Evolutionary conservation across 2,329 filamentous ascomycete genomes (phyloP).

Genomic region (Aspergillus sp.): DNA sequence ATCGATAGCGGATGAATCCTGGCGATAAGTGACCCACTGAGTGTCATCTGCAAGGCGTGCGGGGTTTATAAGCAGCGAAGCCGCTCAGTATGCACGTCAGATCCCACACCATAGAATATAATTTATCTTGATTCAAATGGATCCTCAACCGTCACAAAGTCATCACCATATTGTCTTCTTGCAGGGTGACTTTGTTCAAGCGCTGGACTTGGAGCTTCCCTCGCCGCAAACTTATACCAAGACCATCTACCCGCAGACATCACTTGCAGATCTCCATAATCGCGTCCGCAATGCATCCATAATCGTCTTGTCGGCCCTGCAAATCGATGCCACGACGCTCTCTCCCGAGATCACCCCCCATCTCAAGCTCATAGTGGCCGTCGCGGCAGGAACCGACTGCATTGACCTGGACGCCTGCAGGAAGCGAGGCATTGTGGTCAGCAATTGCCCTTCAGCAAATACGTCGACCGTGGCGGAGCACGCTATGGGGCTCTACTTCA

Average conservation of each 20-base stretch:
- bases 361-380: constrained; percentile 44
- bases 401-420: constrained; percentile 46
- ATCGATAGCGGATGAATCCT: too few species aligned
- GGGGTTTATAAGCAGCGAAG: neutral
- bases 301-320: constrained; percentile 38
- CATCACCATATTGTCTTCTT: constrained; percentile 49
- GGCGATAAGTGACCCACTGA: neutral
- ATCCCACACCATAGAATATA: neutral
- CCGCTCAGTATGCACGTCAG: neutral
- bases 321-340: constrained; percentile 33
- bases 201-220: constrained; percentile 41
- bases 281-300: constrained; percentile 49
- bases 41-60: constrained; percentile 4
- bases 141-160: constrained; percentile 20
- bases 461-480: constrained; percentile 50
- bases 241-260: constrained; percentile 33
- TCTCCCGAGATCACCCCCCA: constrained; percentile 43
- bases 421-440: constrained; percentile 44
- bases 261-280: constrained; percentile 34
- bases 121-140: neutral
- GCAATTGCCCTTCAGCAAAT: constrained; percentile 48
- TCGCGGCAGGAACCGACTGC: constrained; percentile 48
- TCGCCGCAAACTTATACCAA: constrained; percentile 37
- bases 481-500: constrained; percentile 51
- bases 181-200: constrained; percentile 44